phyloP scores from a whole-genome alignment of 371 early-diverging fungal species.

The Apophysomyces ossiformis region DNA sequence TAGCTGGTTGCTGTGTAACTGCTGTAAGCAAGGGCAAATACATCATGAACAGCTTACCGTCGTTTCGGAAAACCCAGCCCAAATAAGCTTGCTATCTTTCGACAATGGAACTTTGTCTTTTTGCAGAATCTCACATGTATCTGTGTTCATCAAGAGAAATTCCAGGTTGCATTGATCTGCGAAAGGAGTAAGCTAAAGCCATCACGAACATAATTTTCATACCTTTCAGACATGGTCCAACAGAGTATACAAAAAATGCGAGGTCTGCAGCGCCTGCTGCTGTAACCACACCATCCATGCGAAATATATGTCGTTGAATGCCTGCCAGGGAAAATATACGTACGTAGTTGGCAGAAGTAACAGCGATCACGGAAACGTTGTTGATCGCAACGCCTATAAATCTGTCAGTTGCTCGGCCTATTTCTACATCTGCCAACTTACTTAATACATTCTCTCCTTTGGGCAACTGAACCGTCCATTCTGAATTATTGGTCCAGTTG shows the following conservation, averaged over 20 bases:
- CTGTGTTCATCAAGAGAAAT: conserved; percentile 71
- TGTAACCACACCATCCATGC: conserved; percentile 70
- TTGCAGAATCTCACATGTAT: conserved; percentile 60
- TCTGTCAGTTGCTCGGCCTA: not conserved
- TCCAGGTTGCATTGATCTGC: conserved; percentile 65
- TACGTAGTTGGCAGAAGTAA: conserved; percentile 76
- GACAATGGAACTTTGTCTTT: conserved; percentile 70
- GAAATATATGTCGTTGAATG: conserved; percentile 71
- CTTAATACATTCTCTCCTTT: conserved; percentile 68
- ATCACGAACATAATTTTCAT: conserved; percentile 2
- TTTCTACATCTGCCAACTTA: conserved; percentile 16
- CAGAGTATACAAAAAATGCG: conserved; percentile 36
- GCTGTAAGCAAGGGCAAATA: not conserved
- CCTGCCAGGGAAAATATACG: conserved; percentile 82
- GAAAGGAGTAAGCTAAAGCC: not conserved
- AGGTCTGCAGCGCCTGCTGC: conserved; percentile 58
- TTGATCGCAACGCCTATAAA: conserved; percentile 76
- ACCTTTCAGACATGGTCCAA: conserved; percentile 39
- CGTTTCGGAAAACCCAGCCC: conserved; percentile 87
- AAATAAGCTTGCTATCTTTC: conserved; percentile 64
- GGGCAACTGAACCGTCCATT: conserved; percentile 79
- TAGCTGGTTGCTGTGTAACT: conserved; percentile 56
- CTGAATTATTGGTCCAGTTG: conserved; percentile 70
- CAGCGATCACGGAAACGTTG: conserved; percentile 66
- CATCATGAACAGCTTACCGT: conserved; percentile 46